A percentile compares a stretch with the other conserved stretches of the same genome.
phyloP scores from a whole-genome alignment of 257 asterid genomes.

The Lantana camara region DNA sequence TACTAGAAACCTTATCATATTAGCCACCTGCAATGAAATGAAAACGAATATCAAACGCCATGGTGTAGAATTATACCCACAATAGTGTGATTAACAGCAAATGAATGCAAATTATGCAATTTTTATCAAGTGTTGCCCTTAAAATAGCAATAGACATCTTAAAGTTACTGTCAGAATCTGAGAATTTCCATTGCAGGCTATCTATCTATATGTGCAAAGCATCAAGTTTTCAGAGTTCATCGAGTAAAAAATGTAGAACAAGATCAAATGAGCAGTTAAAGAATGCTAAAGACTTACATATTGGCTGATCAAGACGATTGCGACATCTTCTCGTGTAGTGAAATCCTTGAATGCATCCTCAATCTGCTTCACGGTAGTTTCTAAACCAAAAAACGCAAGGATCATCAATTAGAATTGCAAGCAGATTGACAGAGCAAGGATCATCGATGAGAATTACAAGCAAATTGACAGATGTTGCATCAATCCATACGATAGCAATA shows the following conservation, averaged over 20 bases:
- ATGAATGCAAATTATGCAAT: background rate
- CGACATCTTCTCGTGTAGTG: constrained; percentile 62
- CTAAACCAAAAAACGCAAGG: constrained; percentile 28
- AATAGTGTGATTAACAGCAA: background rate
- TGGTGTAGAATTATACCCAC: too few species aligned
- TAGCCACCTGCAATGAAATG: constrained; percentile 45
- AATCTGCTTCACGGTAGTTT: constrained; percentile 55
- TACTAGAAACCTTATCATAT: constrained; percentile 60
- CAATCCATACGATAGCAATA: too few species aligned
- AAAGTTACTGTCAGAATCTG: background rate
- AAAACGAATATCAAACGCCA: background rate
- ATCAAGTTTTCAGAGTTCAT: background rate
- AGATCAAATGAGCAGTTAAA: constrained; percentile 4
- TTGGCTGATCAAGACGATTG: constrained; percentile 68
- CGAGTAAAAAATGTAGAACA: background rate
- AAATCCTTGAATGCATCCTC: constrained; percentile 69
- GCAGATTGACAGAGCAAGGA: background rate
- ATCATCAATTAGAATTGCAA: constrained; percentile 2
- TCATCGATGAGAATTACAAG: background rate
- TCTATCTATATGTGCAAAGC: background rate
- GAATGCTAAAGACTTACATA: constrained; percentile 41
- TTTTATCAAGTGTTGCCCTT: background rate
- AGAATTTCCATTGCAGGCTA: too few species aligned
- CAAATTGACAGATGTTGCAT: background rate
- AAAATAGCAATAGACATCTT: background rate